Evolutionary conservation across 2,329 filamentous ascomycete genomes (phyloP).

Genomic region (Colletotrichum musicola): DNA sequence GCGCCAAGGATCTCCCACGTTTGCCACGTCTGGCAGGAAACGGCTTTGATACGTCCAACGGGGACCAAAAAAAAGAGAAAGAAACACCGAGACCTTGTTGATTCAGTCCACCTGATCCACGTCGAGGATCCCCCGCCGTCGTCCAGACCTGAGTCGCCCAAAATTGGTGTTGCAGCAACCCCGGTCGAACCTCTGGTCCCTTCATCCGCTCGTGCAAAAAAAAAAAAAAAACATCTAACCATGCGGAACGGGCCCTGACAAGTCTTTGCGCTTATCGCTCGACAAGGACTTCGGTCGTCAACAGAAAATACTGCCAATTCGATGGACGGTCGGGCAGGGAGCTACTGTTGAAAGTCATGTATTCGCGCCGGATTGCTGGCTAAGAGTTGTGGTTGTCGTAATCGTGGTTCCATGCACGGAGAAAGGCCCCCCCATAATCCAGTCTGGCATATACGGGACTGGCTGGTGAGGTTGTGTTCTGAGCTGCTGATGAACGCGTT

Average conservation of each 20-base stretch:
- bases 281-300: neutral
- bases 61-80: conserved; percentile 14
- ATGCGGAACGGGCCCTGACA: conserved; percentile 32
- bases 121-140: conserved; percentile 16
- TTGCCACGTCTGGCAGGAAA: conserved; percentile 33
- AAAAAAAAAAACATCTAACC: conserved; percentile 31
- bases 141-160: conserved; percentile 6
- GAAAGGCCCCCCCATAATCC: neutral
- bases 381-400: neutral
- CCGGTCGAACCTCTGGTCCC: conserved; percentile 35
- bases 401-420: conserved; percentile 5
- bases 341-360: conserved; percentile 13
- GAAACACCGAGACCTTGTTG: conserved; percentile 17
- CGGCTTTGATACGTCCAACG: conserved; percentile 25
- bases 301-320: conserved; percentile 5
- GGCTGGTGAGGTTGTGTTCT: neutral
- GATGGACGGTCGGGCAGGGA: conserved; percentile 19
- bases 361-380: neutral
- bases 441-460: neutral
- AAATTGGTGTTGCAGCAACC: conserved; percentile 21
- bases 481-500: conserved; percentile 20
- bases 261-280: neutral
- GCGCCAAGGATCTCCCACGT: conserved; percentile 23
- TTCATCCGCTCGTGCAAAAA: conserved; percentile 30
- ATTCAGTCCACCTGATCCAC: conserved; percentile 16